Evolutionary conservation across 2,329 filamentous ascomycete species (phyloP), one percentile per base, ranked within the genome.

Genomic region (Dothiorella sarmentorum): DNA sequence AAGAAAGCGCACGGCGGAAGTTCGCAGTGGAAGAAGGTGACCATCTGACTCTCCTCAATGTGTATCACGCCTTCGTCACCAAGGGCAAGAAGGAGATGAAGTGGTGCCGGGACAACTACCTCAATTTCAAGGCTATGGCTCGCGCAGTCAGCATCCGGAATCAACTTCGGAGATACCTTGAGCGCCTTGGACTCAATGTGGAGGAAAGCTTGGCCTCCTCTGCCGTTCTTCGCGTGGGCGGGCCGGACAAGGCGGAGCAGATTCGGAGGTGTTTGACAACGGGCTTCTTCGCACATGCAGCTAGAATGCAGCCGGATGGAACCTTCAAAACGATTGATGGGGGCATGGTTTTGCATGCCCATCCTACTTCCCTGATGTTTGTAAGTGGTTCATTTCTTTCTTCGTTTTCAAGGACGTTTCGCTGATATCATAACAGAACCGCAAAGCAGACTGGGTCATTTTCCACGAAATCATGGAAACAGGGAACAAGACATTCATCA

Each of bases 1-100:
- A 88, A 70, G 91, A 96, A 68, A 85, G 82, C 18, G 84, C 86
- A 26, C 82, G 89, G 45, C 82, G 90, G 47, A 90, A 88, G 67
- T 97, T 97, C 68, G 90, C 93, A 0, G 92, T 87, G 6, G 90
- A 95, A 61, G 92, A 97, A 76, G 94, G 94, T 1, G 94, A 99
- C 66, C 93, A 97, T 67, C 75, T 97, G 22, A 97, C 92, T 0
- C 82, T 97, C 10, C 81, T 97, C 38, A 97, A 99, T 67, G 89
- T 92, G n/a, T 97, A 94, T 69, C 88, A 92, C 68, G 85, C 90
- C 0, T 97, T 97, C 68, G 79, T 93, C 51, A 90, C 87, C 1
- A 89, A 85, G 61, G 92, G 91, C 2, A 87, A 85, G 66, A 94
- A 93, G 69, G 90, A 95, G 61, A 76, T 88, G 1, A 86, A 86